Percentiles rank a stretch among this genome's conserved stretches.
These are phyloP conservation scores for Smallanthus sonchifolius DNA, from an alignment of 129 eudicot species.

Conservation along the genomic window DNA sequence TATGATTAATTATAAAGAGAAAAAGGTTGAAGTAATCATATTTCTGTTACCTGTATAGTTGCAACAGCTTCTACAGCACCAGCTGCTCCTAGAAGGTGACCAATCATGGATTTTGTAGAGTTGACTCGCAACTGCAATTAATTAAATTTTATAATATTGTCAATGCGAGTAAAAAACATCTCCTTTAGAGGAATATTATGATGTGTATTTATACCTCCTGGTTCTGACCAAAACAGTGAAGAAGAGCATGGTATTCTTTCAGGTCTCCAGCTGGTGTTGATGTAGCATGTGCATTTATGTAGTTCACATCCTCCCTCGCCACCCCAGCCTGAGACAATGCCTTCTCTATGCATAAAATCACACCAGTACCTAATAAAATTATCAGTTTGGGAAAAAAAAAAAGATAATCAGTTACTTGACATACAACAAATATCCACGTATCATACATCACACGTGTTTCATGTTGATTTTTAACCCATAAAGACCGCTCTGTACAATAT, in stretches of 20 bases:
- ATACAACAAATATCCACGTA: neutral
- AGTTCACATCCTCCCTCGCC: constrained; percentile 82
- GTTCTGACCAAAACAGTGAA: constrained; percentile 81
- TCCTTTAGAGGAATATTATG: neutral
- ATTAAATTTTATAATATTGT: neutral
- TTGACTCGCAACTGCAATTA: constrained; percentile 66
- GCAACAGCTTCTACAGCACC: constrained; percentile 98
- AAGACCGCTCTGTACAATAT: neutral
- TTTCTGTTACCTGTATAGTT: constrained; percentile 59
- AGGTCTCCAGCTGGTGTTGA: constrained; percentile 87
- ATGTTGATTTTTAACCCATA: constrained; percentile 8
- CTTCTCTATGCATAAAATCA: constrained; percentile 65
- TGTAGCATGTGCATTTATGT: constrained; percentile 90
- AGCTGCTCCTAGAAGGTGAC: constrained; percentile 94
- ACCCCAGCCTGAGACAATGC: constrained; percentile 88
- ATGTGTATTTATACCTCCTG: constrained; percentile 51
- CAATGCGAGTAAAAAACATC: constrained; percentile 1
- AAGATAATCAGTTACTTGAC: no score
- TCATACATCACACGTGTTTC: neutral
- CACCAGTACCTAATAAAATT: no score
- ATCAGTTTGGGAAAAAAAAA: no score
- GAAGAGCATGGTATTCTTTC: constrained; percentile 75
- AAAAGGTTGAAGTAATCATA: neutral
- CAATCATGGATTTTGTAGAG: constrained; percentile 89
- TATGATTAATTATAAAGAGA: neutral